Evolutionary conservation across 768 basidiomycete genomes (phyloP).

Genomic region (Mycena indigotica): DNA sequence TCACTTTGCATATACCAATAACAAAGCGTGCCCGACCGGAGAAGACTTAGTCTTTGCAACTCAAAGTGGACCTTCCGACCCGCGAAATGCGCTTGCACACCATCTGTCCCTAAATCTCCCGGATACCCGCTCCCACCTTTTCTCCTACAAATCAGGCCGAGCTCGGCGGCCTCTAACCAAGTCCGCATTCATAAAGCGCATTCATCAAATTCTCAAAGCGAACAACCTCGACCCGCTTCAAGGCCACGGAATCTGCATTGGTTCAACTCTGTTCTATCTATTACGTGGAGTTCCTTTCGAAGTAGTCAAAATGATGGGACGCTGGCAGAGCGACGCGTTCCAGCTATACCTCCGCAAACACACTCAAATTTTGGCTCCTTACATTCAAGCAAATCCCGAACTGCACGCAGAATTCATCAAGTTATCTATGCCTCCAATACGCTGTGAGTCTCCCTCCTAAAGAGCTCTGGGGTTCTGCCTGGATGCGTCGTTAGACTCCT

Average conservation of each 20-base stretch:
- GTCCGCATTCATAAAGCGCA: background rate
- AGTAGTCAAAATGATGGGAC: constrained; percentile 32
- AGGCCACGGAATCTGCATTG: constrained; percentile 35
- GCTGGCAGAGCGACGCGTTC: constrained; percentile 37
- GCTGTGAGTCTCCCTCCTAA: constrained; percentile 19
- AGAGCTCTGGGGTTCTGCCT: constrained; percentile 10
- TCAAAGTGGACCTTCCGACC: constrained; percentile 32
- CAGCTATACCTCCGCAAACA: constrained; percentile 32
- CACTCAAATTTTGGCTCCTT: constrained; percentile 27
- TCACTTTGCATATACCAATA: constrained; percentile 24
- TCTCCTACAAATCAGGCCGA: constrained; percentile 26
- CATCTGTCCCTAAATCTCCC: constrained; percentile 36
- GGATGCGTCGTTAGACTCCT: constrained; percentile 19
- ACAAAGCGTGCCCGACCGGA: constrained; percentile 27
- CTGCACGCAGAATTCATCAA: constrained; percentile 8
- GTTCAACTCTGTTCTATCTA: constrained; percentile 30
- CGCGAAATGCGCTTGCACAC: constrained; percentile 22
- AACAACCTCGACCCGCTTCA: constrained; percentile 10
- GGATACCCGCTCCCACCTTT: constrained; percentile 27
- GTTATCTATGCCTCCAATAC: constrained; percentile 13
- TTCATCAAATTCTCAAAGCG: background rate
- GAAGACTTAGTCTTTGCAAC: constrained; percentile 37
- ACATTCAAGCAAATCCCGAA: constrained; percentile 27
- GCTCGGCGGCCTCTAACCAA: background rate
- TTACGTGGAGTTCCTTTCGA: constrained; percentile 30